Conservation (phyloP, 306 rosid species). For the Fragaria iinumae region DNA sequence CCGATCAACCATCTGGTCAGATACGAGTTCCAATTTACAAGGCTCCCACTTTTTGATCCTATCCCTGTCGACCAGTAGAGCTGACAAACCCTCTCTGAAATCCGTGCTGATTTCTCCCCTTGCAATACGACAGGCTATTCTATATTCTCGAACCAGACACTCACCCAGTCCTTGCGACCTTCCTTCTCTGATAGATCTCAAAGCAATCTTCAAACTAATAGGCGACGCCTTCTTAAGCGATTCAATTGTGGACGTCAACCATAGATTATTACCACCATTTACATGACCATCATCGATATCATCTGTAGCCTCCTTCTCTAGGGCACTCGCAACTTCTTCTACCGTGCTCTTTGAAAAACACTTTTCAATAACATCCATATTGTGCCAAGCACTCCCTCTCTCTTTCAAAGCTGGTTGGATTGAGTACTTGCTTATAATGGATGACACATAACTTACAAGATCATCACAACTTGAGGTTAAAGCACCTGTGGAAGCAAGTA, state of each 20-base stretch:
- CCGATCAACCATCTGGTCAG: slow-evolving; percentile 21
- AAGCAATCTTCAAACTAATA: slow-evolving; percentile 64
- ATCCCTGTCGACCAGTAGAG: slow-evolving; percentile 71
- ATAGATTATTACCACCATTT: slow-evolving; percentile 6
- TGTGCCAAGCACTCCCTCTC: slow-evolving; percentile 45
- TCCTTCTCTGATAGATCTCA: slow-evolving; percentile 80
- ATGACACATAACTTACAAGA: slow-evolving; percentile 39
- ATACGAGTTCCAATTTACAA: slow-evolving; percentile 3
- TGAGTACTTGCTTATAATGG: slow-evolving; percentile 43
- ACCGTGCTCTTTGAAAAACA: slow-evolving; percentile 68
- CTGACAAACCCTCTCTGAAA: slow-evolving; percentile 80
- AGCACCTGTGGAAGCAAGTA: slow-evolving; percentile 36
- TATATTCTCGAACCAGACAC: slow-evolving; percentile 66
- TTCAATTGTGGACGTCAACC: slow-evolving; percentile 57
- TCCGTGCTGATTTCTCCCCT: slow-evolving; percentile 70
- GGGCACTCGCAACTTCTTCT: slow-evolving; percentile 68
- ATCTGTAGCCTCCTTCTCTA: slow-evolving; percentile 34
- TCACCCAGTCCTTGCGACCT: slow-evolving; percentile 65
- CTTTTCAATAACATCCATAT: slow-evolving; percentile 62
- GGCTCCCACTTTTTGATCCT: slow-evolving; percentile 57
- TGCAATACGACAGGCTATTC: slow-evolving; percentile 63
- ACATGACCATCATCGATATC: not conserved
- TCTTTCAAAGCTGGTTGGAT: slow-evolving; percentile 52
- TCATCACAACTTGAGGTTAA: slow-evolving; percentile 35
- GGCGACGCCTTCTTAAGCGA: slow-evolving; percentile 75